These are phyloP conservation scores for Sporothrix dimorphospora DNA, from an alignment of 2,329 filamentous ascomycete species.

Conservation along the genomic window DNA sequence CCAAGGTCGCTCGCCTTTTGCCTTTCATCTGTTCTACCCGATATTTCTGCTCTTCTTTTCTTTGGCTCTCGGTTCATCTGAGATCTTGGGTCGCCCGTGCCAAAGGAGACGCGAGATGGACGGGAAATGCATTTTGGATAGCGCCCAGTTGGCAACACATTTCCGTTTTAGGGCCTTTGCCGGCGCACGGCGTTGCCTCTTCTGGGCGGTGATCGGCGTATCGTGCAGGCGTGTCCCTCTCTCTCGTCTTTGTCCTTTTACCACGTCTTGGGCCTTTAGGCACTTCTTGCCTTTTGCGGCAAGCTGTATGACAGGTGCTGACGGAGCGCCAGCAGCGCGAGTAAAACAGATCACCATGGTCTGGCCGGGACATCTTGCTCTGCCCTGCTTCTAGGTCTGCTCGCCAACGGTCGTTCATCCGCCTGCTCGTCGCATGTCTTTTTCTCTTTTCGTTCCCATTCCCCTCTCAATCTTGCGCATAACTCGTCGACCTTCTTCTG, in stretches of 20 bases:
- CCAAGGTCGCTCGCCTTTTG: not conserved
- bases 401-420: not conserved
- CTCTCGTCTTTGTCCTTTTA: not conserved
- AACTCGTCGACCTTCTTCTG: not conserved
- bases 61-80: conserved; percentile 10
- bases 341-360: not conserved
- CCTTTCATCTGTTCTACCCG: conserved; percentile 2
- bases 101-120: not conserved
- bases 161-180: not conserved
- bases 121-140: not conserved
- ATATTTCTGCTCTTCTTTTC: not conserved
- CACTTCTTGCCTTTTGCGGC: not conserved
- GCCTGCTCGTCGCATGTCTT: conserved; percentile 23
- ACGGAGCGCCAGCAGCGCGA: not conserved
- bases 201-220: conserved; percentile 2
- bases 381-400: not conserved
- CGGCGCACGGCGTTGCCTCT: not conserved
- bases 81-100: not conserved
- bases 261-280: not conserved
- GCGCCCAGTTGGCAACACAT: not conserved
- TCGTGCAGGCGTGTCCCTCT: not conserved
- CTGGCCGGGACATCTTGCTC: not conserved
- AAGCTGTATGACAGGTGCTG: not conserved
- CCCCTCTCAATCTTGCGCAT: not conserved
- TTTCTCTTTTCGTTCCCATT: not conserved